These are phyloP conservation scores for Polygonum aviculare DNA, from an alignment of 148 eudicot species.

Conservation along the genomic window DNA sequence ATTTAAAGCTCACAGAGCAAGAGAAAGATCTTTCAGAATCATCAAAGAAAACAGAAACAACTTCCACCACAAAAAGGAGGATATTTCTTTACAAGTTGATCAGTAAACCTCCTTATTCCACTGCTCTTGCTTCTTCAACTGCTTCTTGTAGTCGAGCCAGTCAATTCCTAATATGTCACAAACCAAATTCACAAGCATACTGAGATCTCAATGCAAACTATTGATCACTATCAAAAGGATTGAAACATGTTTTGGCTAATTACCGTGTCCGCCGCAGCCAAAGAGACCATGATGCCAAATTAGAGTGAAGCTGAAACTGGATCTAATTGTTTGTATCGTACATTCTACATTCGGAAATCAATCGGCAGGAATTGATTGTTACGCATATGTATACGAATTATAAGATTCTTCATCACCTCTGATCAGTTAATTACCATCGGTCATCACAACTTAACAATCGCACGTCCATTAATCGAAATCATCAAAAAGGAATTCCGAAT, in stretches of 20 bases:
- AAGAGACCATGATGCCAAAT: background rate
- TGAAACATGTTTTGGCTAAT: too few species aligned
- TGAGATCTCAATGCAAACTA: too few species aligned
- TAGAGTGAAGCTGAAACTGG: background rate
- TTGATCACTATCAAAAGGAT: too few species aligned
- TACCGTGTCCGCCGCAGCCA: too few species aligned
- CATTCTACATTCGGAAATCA: background rate
- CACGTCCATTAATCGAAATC: background rate
- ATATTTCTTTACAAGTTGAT: too few species aligned
- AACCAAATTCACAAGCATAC: too few species aligned
- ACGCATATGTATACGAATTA: background rate
- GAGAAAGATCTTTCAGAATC: too few species aligned
- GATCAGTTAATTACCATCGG: background rate
- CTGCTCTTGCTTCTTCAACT: slow-evolving; percentile 79
- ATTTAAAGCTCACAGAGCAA: too few species aligned
- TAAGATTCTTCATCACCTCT: background rate
- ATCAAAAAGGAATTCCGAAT: background rate
- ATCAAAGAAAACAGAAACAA: too few species aligned
- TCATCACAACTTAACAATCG: background rate
- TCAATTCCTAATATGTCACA: slow-evolving; percentile 44
- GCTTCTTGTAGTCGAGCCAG: slow-evolving; percentile 78
- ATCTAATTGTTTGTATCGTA: too few species aligned
- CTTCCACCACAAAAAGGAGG: too few species aligned
- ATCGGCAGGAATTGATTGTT: background rate
- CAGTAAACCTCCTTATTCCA: slow-evolving; percentile 98